Evolutionary conservation across 805 yeast species (phyloP).

Genomic region (Yarrowia phangngaensis): DNA sequence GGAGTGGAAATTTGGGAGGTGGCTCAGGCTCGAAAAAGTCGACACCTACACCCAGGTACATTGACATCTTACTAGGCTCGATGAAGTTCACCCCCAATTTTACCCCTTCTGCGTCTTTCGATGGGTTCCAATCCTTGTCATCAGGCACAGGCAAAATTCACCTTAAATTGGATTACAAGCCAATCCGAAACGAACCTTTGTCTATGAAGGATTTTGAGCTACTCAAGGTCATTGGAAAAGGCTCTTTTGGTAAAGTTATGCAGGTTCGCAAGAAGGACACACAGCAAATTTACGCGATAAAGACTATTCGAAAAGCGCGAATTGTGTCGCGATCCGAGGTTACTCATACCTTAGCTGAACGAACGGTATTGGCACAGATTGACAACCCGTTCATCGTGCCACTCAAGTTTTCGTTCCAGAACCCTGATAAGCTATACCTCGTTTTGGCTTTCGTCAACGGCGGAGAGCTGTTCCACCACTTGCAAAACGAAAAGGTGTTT

Average conservation of each 20-base stretch:
- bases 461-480: slow-evolving; percentile 91
- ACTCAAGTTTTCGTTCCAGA: slow-evolving; percentile 89
- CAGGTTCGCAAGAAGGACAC: slow-evolving; percentile 96
- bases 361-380: slow-evolving; percentile 89
- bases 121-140: slow-evolving; percentile 31
- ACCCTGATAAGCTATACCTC: slow-evolving; percentile 89
- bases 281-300: slow-evolving; percentile 87
- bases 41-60: slow-evolving; percentile 31
- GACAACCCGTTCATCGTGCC: slow-evolving; percentile 96
- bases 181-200: slow-evolving; percentile 56
- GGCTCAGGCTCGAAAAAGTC: slow-evolving; percentile 32
- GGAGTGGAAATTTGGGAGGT: slow-evolving; percentile 2
- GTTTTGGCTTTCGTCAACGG: slow-evolving; percentile 94
- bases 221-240: slow-evolving; percentile 93
- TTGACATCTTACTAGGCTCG: slow-evolving; percentile 76
- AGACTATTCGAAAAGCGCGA: slow-evolving; percentile 89
- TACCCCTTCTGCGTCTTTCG: slow-evolving; percentile 26
- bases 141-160: slow-evolving; percentile 40
- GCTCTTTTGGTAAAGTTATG: slow-evolving; percentile 98
- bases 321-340: slow-evolving; percentile 93
- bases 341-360: slow-evolving; percentile 92
- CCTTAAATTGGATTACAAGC: slow-evolving; percentile 65
- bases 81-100: slow-evolving; percentile 48
- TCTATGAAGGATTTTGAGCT: slow-evolving; percentile 89
- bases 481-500: slow-evolving; percentile 86